phyloP scores from a whole-genome alignment of 306 rosid genomes.

The Cucurbita pepo region DNA sequence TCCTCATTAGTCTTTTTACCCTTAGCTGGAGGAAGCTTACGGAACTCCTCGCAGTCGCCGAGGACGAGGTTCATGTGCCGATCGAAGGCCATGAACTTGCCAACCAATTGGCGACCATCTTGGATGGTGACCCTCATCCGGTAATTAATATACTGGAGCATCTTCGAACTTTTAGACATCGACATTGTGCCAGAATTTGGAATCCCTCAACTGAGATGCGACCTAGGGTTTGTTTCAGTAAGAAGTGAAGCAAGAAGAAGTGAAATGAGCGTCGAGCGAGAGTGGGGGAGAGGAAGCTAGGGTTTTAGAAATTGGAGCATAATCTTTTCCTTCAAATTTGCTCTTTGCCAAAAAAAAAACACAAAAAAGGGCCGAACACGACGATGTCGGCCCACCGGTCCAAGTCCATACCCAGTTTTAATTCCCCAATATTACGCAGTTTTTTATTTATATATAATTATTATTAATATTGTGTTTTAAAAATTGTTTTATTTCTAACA shows the following conservation, averaged over 20 bases:
- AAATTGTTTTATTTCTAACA: too few relatives aligned
- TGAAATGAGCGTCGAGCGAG: background rate
- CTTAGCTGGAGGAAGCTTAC: conserved; percentile 81
- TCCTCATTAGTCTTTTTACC: conserved; percentile 60
- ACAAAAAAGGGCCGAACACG: background rate
- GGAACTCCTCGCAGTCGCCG: conserved; percentile 97
- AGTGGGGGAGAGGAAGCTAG: background rate
- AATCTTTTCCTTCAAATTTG: background rate
- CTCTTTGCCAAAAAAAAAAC: background rate
- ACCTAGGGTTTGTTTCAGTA: background rate
- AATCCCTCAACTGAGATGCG: background rate
- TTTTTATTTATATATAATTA: too few relatives aligned
- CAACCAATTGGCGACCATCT: conserved; percentile 92
- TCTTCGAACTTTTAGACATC: conserved; percentile 98
- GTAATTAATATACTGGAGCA: conserved; percentile 91
- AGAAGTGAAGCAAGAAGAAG: background rate
- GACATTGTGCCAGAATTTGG: conserved; percentile 38
- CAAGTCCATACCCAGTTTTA: background rate
- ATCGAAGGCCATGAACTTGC: conserved; percentile 97
- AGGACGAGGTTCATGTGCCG: conserved; percentile 98
- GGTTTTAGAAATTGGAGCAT: background rate
- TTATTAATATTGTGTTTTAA: too few relatives aligned
- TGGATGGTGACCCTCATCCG: conserved; percentile 92
- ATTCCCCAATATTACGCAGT: too few relatives aligned
- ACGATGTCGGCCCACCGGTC: background rate